Evolutionary conservation across 352 stramenopile species (phyloP), one percentile per base, ranked within the genome.

Genomic region (Phytophthora chlamydospora): DNA sequence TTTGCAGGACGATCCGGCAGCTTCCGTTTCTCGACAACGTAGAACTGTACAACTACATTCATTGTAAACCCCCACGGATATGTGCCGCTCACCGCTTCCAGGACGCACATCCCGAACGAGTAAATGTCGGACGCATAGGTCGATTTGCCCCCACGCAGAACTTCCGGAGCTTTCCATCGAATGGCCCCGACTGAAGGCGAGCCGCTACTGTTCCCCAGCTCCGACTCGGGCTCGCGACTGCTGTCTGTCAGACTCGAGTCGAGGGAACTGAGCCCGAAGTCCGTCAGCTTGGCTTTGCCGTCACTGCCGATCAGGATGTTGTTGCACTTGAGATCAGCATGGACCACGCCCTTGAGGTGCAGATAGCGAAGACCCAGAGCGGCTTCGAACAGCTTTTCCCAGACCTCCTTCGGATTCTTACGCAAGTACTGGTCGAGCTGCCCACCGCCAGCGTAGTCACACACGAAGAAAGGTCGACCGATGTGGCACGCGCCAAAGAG

Each of bases 281-380:
- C 54, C 19, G 54, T 60, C 8, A 65, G 27, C 17, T 57, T 64
- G 10, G 53, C 47, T 24, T 41, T n/a, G 1, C 54, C 54, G 8
- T 70, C 61, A 10, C 36, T 60, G 1, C 62, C 62, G 7, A 70
- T n/a, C 7, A 62, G 31, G 14, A 62, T 55, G 50, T 63, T 63
- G 55, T 63, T 57, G 11, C 45, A 63, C 21, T 63, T 96, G 6
- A 97, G 65, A 53, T 97, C 88, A 4, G 82, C 70, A 47, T 97
- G 89, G 7, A 96, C 61, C 3, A 90, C 50, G 6, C 21, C 10
- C 45, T 58, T 45, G 43, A 50, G 11, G 19, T 61, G 71, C 85
- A 87, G 17, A 88, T 65, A 93, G 27, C 53, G 29, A 0, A 96
- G 51, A 6, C 82, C 88, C 14, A 73, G 39, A 1, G 67, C 66